Evolutionary conservation across 1,139 yeast species (phyloP), one percentile per base, ranked within the genome.

Genomic region (Pichia sp.): DNA sequence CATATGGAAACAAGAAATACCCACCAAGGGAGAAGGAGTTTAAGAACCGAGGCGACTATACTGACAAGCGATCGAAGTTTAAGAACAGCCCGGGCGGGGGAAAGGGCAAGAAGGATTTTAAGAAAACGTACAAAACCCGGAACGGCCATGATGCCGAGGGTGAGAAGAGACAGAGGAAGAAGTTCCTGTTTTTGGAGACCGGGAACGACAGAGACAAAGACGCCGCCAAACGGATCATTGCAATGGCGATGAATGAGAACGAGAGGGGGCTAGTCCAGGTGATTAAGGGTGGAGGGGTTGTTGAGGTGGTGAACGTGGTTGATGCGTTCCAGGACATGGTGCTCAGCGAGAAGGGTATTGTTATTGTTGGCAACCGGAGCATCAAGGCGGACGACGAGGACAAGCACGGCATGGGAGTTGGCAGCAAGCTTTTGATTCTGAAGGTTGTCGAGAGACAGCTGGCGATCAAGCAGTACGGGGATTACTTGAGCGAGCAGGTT

Each of bases 381-480:
- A 46, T 56, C 12, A 54, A 54, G 4, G 56, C 49, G 40, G 57
- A 48, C 16, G 58, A 55, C 5, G 55, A 55, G 9, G 48, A 46
- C 2, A 52, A 48, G 14, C 4, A 38, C 40, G 57, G 50, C 6
- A 9, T 54, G 4, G 40, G 46, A 4, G 38, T 50, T 7, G 58
- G 56, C 6, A 72, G 48, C 0, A 50, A 50, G 5, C 29, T 60
- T 4, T 71, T 75, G 1, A 56, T 76, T 10, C 63, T 78, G n/a
- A 74, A 73, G 56, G 56, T 66, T 2, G 71, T 72, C 5, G 73
- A 69, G 31, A 67, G 68, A 29, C 61, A 64, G 50, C 56, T 60
- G 1, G 77, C 77, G 0, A 59, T 76, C 50, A 73, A 70, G 55
- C 69, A 67, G 33, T 75, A 72, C 51, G 67, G 73, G 1, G 77